Base-by-base conservation (phyloP, 352 stramenopile species). In the Globisporangium middletonii region DNA sequence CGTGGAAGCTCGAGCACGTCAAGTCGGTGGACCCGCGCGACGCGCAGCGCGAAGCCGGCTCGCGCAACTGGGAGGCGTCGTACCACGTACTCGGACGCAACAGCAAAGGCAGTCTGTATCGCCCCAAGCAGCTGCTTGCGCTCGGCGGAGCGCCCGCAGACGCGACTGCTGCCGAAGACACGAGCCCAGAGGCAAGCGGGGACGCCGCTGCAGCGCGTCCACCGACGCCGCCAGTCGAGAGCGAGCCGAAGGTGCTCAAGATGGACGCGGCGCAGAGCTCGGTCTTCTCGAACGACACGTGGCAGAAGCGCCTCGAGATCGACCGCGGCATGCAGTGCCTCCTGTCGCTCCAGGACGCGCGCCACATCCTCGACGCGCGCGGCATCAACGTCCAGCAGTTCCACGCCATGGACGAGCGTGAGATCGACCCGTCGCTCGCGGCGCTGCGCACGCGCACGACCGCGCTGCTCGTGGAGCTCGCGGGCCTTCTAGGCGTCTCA, bases 351-450 rank as follows among this genome's bases (percentile, higher is more conserved):
- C 80, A 94, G 54, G 85, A 94, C 23, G 85, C 83, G 4, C 85
- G 85, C 38, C 85, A 93, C 48, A 63, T 94, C 38, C 62, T 94
- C 27, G 85, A 94, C 50, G 85, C 85, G 8, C 82, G 85, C 23
- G 78, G 82, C 23, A 82, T 94, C 37, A 92, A 93, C 49, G 85
- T 93, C 28, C 82, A 92, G 65, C 77, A 92, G 51, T 94, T 94
- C 60, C 85, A 94, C 59, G 85, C 81, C 33, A 80, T 94, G 71
- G 72, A 85, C 60, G 69, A 73, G 12, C 44, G 69, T 35, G 72
- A 85, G 46, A 90, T 94, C 60, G 85, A 92, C 48, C 77, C 80
- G 1, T 72, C 83, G 37, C 74, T 94, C 2, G 69, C 78, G 1
- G 71, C 88, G 50, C 58, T 94, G 51, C 85, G 85, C 37, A 68